phyloP scores from a whole-genome alignment of 345 rosid species.

The Capsella bursapastoris region DNA sequence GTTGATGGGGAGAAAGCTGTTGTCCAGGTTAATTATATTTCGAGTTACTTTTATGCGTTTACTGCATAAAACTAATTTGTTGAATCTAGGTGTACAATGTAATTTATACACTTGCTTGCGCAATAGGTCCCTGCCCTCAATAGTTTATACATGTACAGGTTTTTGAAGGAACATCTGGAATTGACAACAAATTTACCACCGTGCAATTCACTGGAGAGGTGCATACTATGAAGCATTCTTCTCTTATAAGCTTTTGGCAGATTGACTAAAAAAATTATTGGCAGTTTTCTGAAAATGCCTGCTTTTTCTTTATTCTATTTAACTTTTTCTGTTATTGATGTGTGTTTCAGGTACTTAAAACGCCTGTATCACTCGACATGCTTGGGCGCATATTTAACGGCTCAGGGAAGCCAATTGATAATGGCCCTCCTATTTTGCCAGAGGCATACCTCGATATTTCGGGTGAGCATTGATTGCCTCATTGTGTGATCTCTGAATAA shows the following conservation, averaged over 20 bases:
- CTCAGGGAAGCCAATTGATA: constrained; percentile 98
- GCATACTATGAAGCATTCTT: constrained; percentile 12
- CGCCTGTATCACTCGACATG: constrained; percentile 98
- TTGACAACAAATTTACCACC: constrained; percentile 92
- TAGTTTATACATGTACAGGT: constrained; percentile 51
- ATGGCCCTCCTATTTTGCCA: constrained; percentile 96
- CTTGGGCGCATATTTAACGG: constrained; percentile 99
- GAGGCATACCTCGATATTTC: constrained; percentile 98
- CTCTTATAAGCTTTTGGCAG: not conserved
- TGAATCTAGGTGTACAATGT: constrained; percentile 1
- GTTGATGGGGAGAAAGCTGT: constrained; percentile 99
- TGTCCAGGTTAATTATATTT: constrained; percentile 66
- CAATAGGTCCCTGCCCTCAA: not conserved
- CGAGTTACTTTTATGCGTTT: not conserved
- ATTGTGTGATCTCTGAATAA: not conserved
- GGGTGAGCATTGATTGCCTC: constrained; percentile 50
- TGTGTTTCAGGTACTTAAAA: constrained; percentile 80
- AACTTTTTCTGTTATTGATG: not conserved
- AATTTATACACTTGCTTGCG: not conserved
- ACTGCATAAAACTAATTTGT: constrained; percentile 1
- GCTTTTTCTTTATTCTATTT: not conserved
- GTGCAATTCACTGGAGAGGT: constrained; percentile 98
- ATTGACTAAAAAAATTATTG: not conserved
- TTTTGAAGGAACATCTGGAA: constrained; percentile 97
- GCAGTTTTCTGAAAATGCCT: constrained; percentile 2